Conservation (phyloP, 768 basidiomycete genomes). For the Pisolithus microcarpus region DNA sequence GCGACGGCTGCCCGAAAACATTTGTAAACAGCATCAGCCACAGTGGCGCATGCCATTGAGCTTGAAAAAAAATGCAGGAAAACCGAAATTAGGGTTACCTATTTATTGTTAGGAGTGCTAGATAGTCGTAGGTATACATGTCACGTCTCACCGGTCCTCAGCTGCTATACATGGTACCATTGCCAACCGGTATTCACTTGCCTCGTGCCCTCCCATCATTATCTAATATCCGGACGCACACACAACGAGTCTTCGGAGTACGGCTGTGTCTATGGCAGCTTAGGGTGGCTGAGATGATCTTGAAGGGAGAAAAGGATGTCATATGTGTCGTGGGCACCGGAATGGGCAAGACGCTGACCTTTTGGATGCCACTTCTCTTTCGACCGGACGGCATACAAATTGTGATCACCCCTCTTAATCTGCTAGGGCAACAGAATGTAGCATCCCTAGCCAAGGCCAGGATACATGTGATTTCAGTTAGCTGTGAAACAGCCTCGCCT, state of each 20-base stretch:
- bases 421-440: conserved; percentile 20
- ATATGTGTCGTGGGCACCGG: conserved; percentile 23
- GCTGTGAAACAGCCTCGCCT: conserved; percentile 9
- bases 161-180: no score
- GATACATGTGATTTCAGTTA: conserved; percentile 14
- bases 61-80: no score
- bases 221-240: no score
- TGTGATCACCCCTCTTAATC: conserved; percentile 20
- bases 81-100: no score
- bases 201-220: no score
- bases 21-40: no score
- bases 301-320: conserved; percentile 17
- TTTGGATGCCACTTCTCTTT: conserved; percentile 28
- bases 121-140: no score
- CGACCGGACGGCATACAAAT: conserved; percentile 12
- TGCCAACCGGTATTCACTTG: no score
- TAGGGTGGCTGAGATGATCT: conserved; percentile 10
- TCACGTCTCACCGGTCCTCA: no score
- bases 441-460: conserved; percentile 3
- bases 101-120: no score
- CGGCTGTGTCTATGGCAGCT: conserved; percentile 19
- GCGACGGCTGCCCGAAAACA: no score
- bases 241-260: not conserved
- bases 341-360: conserved; percentile 26
- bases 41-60: no score